Base-by-base conservation (phyloP, 306 rosid species). In the Cucurbita argyrosperma region DNA sequence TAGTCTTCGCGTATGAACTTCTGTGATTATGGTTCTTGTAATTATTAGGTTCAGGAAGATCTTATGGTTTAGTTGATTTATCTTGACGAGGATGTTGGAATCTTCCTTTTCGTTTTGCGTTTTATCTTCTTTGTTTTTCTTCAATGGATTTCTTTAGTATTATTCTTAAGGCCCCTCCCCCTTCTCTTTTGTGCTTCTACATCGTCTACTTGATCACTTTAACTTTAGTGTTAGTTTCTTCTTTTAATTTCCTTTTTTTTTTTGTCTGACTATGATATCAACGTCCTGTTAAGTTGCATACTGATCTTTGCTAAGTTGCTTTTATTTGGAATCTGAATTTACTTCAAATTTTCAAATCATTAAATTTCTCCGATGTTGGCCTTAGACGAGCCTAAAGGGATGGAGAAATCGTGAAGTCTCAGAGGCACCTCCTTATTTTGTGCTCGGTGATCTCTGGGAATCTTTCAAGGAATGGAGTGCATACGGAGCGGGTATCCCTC, bases 381-480 rank as follows among this genome's bases (percentile, higher is more conserved):
- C 4, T 42, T 38, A 92, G 98, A 81, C 81, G 16, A 87, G 85
- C 75, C 69, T 70, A 10, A 83, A 75, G 84, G 82, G 85, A 61
- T 88, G 96, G 96, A 88, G 85, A 73, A 49, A 73, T 8, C 78
- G 69, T 61, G 84, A 84, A 65, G 64, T 67, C 40, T 6, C 82
- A 1, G 89, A 87, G 69, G 77, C 82, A n/a, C 85, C 77, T 77
- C 96, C 96, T 0, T 88, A 87, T 82, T 92, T 85, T 81, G 83
- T 88, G 77, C 98, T 92, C 38, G 91, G 96, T 35, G 97, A 92
- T 75, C 80, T 92, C 66, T 92, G 95, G 97, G 96, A 88, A 23
- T 88, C 96, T 8, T 92, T 84, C 73, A 87, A 84, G 80, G 97
- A 92, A 72, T 90, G 96, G 96, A 92, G 97, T 65, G 96, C 92